Evolutionary conservation across 2,329 filamentous ascomycete genomes (phyloP).

Genomic region (Teratosphaeria zuluensis): DNA sequence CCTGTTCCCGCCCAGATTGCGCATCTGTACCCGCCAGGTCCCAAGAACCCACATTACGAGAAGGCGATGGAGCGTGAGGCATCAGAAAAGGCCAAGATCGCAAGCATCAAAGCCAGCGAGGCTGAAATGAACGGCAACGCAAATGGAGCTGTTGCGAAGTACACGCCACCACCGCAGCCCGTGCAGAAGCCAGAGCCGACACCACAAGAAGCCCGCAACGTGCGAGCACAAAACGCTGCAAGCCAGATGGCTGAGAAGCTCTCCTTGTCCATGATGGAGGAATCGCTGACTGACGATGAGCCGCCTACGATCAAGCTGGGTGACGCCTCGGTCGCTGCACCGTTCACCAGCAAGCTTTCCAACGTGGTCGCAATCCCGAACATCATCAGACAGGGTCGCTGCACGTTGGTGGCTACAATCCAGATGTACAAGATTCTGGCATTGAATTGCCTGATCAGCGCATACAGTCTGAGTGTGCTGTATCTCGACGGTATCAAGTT

Average conservation of each 20-base stretch:
- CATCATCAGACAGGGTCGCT: conserved; percentile 94
- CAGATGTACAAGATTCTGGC: conserved; percentile 99
- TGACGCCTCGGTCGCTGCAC: conserved; percentile 91
- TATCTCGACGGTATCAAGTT: conserved; percentile 99
- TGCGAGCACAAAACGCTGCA: conserved; percentile 58
- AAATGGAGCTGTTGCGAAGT: conserved; percentile 16
- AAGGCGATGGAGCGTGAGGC: conserved; percentile 85
- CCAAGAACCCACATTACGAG: conserved; percentile 84
- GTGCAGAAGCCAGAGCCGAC: conserved; percentile 14
- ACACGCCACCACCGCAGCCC: conserved; percentile 15
- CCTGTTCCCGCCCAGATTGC: conserved; percentile 88
- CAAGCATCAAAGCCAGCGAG: conserved; percentile 31
- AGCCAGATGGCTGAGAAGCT: conserved; percentile 77
- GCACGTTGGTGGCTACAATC: conserved; percentile 94
- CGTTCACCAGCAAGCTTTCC: conserved; percentile 93
- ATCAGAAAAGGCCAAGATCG: conserved; percentile 59
- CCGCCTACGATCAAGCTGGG: conserved; percentile 94
- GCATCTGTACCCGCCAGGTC: conserved; percentile 86
- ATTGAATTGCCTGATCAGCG: conserved; percentile 93
- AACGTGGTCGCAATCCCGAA: conserved; percentile 97
- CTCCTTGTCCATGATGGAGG: conserved; percentile 78
- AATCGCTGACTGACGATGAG: conserved; percentile 77
- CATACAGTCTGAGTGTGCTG: conserved; percentile 90
- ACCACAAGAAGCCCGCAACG: conserved; percentile 43
- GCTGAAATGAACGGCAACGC: conserved; percentile 38